These are phyloP conservation scores for Beauveria brongniartii DNA, from an alignment of 2,329 filamentous ascomycete species.

Conservation along the genomic window DNA sequence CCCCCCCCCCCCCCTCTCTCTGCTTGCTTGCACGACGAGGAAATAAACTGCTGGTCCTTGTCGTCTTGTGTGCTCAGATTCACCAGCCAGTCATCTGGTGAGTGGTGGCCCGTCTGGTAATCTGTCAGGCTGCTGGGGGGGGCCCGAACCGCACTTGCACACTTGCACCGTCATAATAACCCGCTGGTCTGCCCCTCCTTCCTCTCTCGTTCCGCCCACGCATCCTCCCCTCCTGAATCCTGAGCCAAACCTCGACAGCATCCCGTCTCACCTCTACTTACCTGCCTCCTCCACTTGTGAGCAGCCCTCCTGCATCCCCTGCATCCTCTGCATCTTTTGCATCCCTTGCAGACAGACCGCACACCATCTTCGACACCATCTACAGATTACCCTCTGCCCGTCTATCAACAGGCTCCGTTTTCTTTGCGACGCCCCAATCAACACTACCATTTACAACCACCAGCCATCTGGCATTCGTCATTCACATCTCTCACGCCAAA, in stretches of 20 bases:
- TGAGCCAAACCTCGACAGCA: neutral
- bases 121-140: too few relatives aligned
- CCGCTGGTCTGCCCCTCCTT: conserved; percentile 4
- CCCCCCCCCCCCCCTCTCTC: neutral
- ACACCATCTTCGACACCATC: too few relatives aligned
- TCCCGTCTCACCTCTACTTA: neutral
- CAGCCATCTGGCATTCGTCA: neutral
- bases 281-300: neutral
- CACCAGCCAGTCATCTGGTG: neutral
- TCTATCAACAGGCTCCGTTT: neutral
- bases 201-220: neutral
- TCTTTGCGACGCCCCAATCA: neutral
- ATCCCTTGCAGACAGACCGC: too few relatives aligned
- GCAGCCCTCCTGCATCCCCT: neutral
- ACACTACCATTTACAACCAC: neutral
- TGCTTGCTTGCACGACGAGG: neutral
- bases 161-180: neutral
- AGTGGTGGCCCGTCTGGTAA: too few relatives aligned
- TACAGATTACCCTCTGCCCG: too few relatives aligned
- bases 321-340: neutral
- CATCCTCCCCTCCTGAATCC: neutral
- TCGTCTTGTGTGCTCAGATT: neutral
- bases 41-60: neutral
- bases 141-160: neutral
- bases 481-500: neutral